Evolutionary conservation across 208 protist genomes (phyloP), one percentile per base, ranked within the genome.

Genomic region (Trypanosoma congolense): DNA sequence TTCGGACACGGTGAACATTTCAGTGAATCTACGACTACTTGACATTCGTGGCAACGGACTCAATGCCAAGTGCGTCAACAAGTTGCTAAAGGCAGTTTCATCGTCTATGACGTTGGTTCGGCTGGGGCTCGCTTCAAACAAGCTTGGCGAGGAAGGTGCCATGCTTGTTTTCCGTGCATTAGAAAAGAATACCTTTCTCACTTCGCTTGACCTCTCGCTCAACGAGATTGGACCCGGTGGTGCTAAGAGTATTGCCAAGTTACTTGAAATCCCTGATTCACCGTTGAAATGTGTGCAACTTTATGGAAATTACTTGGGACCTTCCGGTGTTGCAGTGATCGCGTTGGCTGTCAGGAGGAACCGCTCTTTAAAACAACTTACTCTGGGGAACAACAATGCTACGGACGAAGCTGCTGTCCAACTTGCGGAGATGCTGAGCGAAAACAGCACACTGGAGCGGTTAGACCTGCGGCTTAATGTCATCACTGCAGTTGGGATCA

Each of bases 31-130:
- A 16, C 54, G 62, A 28, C 29, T 74, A 29, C 48, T 96, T 21
- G 90, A 96, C 56, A 68, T 96, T 43, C 81, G 87, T 1, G 90
- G 90, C 19, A 96, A 96, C 61, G 51, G 70, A 30, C 72, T 96
- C 30, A 74, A 42, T 38, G 53, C 73, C 14, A 45, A 53, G 9
- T 83, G 82, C 44, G 73, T 77, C 48, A 75, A 79, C 4, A 89
- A 89, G 38, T 67, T 96, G 40, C 68, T 96, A 9, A 76, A 77
- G 52, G 64, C 82, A 22, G 70, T 93, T 38, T 63, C 80, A n/a
- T 63, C 71, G 52, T 93, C 86, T 1, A 87, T 75, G 1, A 63
- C 61, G 21, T 53, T 96, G 9, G 80, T 56, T 10, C 80, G 71
- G 9, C 63, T 96, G 6, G 73, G 73, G 0, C 45, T 92, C 3